Base-by-base conservation (phyloP, 176 grass and related monocot species). In the Triticum turgidum region DNA sequence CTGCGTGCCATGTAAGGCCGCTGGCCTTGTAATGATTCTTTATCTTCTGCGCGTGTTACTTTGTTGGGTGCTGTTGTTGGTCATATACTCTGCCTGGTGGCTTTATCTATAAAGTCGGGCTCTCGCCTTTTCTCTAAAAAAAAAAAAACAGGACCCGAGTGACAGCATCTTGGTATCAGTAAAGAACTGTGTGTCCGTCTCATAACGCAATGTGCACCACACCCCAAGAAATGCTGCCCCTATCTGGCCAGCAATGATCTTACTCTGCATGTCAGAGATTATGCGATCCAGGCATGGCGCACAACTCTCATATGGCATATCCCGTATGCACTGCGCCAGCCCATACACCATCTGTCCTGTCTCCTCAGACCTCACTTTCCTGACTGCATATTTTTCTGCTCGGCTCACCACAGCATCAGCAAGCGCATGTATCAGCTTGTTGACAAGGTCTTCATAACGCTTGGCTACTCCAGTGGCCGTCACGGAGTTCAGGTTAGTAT, bases 261-360 rank as follows among this genome's bases (percentile, higher is more conserved):
- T 73, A 42, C 21, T 15, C 29, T 37, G 39, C 15, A 47, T 49
- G 52, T 14, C 45, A 11, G 25, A 12, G 38, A 82, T 77, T 9
- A 88, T 76, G 9, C 3, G 7, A 34, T 35, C 11, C 39, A 91
- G 30, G 42, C 89, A 91, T 4, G 7, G 1, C 8, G 25, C 2
- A 7, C 89, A 91, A 12, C 32, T 41, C 58, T 76, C 71, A 11
- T 63, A 11, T 65, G 86, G 30, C 81, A 91, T 80, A 33, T 52
- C 56, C n/a, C 11, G 41, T 18, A 85, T 88, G 81, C 89, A 91
- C 76, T 91, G 89, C 8, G 52, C 76, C 52, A 88, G 67, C 7
- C 68, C 89, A 10, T 88, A 88, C 76, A 91, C 83, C 1, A 4
- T 80, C 35, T 78, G 78, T 5, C 64, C 14, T 33, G 25, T 88